phyloP scores from a whole-genome alignment of 2,329 filamentous ascomycete species.

The Botrytis deweyae region DNA sequence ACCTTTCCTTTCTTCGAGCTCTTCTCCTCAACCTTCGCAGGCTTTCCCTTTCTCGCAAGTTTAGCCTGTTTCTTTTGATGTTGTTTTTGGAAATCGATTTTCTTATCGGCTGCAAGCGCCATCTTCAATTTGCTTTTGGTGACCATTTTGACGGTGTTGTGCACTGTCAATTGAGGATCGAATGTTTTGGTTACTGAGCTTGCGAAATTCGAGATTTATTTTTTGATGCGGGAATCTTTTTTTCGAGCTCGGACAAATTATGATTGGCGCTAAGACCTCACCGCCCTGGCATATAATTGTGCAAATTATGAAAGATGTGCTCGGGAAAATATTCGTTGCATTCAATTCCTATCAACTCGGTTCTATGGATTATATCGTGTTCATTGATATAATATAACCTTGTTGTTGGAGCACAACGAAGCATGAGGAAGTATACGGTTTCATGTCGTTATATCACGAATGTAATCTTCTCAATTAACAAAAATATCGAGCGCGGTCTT shows the following conservation, averaged over 20 bases:
- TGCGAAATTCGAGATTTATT: conserved; percentile 21
- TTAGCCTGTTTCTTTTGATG: conserved; percentile 42
- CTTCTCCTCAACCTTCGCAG: conserved; percentile 44
- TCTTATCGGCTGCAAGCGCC: conserved; percentile 56
- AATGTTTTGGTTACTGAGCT: conserved; percentile 16
- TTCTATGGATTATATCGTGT: not conserved
- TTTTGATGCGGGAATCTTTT: conserved; percentile 25
- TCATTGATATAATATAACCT: not conserved
- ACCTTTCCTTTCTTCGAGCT: conserved; percentile 49
- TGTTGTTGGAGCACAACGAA: not conserved
- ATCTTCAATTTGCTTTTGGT: conserved; percentile 50
- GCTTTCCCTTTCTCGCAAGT: conserved; percentile 48
- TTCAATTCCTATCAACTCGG: not conserved
- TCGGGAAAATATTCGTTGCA: not conserved
- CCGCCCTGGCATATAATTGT: conserved; percentile 18
- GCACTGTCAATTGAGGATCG: conserved; percentile 16
- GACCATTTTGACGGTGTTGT: conserved; percentile 36
- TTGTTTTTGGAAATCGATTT: conserved; percentile 51
- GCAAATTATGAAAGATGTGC: conserved; percentile 9
- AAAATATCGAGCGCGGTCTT: not conserved
- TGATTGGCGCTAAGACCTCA: conserved; percentile 1
- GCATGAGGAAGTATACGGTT: not conserved
- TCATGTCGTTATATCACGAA: not conserved
- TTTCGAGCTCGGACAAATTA: conserved; percentile 21
- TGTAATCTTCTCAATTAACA: not conserved